phyloP scores from a whole-genome alignment of 1,284 basidiomycete species.

The Sphaerobolus stellatus region DNA sequence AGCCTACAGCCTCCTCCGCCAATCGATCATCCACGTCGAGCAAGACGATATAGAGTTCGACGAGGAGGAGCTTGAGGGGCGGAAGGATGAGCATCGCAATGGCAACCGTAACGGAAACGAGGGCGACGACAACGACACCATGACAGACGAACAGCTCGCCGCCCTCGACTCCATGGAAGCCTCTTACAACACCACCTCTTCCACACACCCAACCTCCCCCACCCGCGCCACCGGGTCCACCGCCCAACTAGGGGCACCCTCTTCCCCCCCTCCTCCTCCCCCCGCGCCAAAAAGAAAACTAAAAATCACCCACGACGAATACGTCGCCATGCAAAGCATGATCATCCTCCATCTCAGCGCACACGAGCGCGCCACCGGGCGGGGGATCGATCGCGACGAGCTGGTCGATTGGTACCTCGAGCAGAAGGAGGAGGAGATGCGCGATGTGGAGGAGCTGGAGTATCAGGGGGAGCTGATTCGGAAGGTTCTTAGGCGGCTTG shows the following conservation, averaged over 20 bases:
- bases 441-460: slow-evolving; percentile 87
- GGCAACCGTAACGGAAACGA: slow-evolving; percentile 27
- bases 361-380: slow-evolving; percentile 73
- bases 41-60: slow-evolving; percentile 99
- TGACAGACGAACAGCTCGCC: slow-evolving; percentile 57
- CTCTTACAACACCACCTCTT: slow-evolving; percentile 41
- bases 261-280: slow-evolving; percentile 23
- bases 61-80: slow-evolving; percentile 78
- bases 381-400: slow-evolving; percentile 84
- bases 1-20: slow-evolving; percentile 89
- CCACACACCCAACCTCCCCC: slow-evolving; percentile 28
- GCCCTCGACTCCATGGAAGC: slow-evolving; percentile 61
- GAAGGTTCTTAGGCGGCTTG: slow-evolving; percentile 87
- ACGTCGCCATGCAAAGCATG: slow-evolving; percentile 87
- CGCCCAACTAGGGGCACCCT: slow-evolving; percentile 37
- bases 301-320: slow-evolving; percentile 94
- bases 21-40: slow-evolving; percentile 99
- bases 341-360: slow-evolving; percentile 82
- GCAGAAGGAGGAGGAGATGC: slow-evolving; percentile 79
- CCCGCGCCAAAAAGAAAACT: slow-evolving; percentile 67
- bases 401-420: slow-evolving; percentile 98
- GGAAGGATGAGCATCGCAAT: slow-evolving; percentile 32
- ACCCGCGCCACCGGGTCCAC: slow-evolving; percentile 27
- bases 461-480: slow-evolving; percentile 87
- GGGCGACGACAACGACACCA: slow-evolving; percentile 48